Evolutionary conservation across 257 asterid genomes (phyloP).

Genomic region (Salvia hispanica): DNA sequence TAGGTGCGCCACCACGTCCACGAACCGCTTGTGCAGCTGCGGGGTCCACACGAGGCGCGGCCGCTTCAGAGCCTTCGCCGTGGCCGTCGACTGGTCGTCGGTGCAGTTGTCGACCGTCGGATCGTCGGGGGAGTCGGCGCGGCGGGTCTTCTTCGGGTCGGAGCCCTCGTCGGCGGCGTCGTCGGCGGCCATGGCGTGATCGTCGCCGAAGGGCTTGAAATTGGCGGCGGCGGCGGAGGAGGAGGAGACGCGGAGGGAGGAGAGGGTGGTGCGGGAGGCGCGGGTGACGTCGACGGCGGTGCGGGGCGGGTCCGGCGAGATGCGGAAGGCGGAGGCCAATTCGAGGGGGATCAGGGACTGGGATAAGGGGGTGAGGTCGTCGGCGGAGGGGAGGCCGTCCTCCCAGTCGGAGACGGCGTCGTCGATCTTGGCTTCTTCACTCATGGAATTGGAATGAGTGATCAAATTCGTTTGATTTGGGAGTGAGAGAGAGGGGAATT

Average conservation of each 20-base stretch:
- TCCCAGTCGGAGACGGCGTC: slow-evolving; percentile 73
- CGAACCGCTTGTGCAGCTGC: slow-evolving; percentile 85
- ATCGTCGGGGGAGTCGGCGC: slow-evolving; percentile 45
- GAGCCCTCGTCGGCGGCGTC: slow-evolving; percentile 57
- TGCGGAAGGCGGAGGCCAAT: slow-evolving; percentile 80
- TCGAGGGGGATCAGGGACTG: slow-evolving; percentile 77
- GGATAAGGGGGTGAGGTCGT: slow-evolving; percentile 72
- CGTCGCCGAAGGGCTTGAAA: slow-evolving; percentile 46
- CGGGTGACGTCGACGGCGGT: slow-evolving; percentile 68
- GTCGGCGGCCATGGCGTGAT: slow-evolving; percentile 36
- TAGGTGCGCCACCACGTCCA: slow-evolving; percentile 82
- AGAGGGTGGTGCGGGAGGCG: slow-evolving; percentile 68
- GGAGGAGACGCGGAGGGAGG: slow-evolving; percentile 43
- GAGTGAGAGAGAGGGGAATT: slow-evolving; percentile 36
- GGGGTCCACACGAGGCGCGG: slow-evolving; percentile 97
- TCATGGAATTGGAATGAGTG: slow-evolving; percentile 38
- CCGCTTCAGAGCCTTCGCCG: slow-evolving; percentile 68
- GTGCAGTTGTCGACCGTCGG: slow-evolving; percentile 34
- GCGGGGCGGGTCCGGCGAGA: slow-evolving; percentile 64
- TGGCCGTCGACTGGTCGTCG: slow-evolving; percentile 52
- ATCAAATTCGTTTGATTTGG: slow-evolving; percentile 19
- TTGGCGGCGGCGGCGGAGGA: slow-evolving; percentile 31
- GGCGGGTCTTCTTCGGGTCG: slow-evolving; percentile 60
- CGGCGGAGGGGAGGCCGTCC: slow-evolving; percentile 68
- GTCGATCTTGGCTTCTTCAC: slow-evolving; percentile 53